Percentiles rank a stretch among this genome's conserved stretches.
phyloP scores from a whole-genome alignment of 345 rosid genomes.

The Luvunga scandens region DNA sequence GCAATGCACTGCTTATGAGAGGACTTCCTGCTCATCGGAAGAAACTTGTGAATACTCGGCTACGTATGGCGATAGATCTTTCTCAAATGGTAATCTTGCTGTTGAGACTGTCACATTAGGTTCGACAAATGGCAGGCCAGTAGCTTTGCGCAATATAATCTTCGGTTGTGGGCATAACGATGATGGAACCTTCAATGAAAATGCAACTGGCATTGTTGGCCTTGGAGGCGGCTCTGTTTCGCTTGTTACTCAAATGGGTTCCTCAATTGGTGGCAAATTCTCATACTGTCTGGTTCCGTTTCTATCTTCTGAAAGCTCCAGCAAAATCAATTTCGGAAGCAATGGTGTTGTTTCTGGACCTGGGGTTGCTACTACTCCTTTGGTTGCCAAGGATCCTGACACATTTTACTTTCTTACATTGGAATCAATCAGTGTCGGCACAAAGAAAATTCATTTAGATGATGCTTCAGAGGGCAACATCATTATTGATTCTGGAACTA shows the following conservation, averaged over 20 bases:
- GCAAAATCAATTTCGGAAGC: slow-evolving; percentile 52
- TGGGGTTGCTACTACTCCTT: slow-evolving; percentile 43
- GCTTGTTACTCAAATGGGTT: slow-evolving; percentile 43
- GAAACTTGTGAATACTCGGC: slow-evolving; percentile 28
- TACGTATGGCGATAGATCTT: slow-evolving; percentile 34
- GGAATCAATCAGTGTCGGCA: slow-evolving; percentile 45
- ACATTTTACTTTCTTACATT: slow-evolving; percentile 48
- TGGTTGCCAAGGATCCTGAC: slow-evolving; percentile 28
- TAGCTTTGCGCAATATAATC: slow-evolving; percentile 22
- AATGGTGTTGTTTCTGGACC: slow-evolving; percentile 41
- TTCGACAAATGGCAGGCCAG: slow-evolving; percentile 37
- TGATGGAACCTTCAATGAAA: slow-evolving; percentile 34
- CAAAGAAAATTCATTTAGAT: slow-evolving; percentile 20
- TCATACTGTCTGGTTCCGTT: slow-evolving; percentile 61
- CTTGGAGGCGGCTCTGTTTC: slow-evolving; percentile 58
- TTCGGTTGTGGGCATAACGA: slow-evolving; percentile 58
- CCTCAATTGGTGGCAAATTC: slow-evolving; percentile 44
- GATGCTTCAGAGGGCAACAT: slow-evolving; percentile 41
- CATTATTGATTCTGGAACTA: slow-evolving; percentile 65
- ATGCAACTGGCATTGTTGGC: slow-evolving; percentile 55
- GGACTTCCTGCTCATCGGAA: not conserved
- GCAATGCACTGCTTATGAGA: slow-evolving; percentile 14
- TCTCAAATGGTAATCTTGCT: slow-evolving; percentile 17
- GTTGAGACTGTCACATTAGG: not conserved
- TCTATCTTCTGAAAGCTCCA: slow-evolving; percentile 27